Evolutionary conservation across 148 eudicot genomes (phyloP).

Genomic region (Vaccinium macrocarpon): DNA sequence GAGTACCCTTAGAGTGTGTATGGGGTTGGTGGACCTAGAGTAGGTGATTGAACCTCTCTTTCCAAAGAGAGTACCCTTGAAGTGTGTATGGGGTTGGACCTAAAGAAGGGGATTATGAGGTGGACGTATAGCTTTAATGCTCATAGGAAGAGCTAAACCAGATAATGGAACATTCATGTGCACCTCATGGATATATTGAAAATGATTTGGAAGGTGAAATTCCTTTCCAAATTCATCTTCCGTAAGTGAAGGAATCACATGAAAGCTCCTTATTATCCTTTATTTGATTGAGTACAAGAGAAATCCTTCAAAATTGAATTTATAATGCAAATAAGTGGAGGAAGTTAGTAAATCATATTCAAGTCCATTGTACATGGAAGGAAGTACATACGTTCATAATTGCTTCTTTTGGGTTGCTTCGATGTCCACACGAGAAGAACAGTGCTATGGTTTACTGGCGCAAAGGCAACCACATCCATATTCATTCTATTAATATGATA

Average conservation of each 20-base stretch:
- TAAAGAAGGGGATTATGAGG: background rate
- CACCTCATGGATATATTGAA: background rate
- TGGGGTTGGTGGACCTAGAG: too few relatives aligned
- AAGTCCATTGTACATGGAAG: background rate
- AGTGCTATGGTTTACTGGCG: background rate
- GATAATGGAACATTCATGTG: too few relatives aligned
- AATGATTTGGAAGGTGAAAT: background rate
- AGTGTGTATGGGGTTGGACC: background rate
- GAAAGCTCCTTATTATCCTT: too few relatives aligned
- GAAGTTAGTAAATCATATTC: too few relatives aligned
- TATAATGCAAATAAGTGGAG: too few relatives aligned
- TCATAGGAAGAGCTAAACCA: background rate
- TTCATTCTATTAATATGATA: too few relatives aligned
- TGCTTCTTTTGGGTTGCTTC: background rate
- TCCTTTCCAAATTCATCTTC: background rate
- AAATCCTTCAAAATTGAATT: too few relatives aligned
- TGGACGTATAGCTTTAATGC: background rate
- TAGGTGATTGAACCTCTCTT: too few relatives aligned
- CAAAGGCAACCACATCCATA: background rate
- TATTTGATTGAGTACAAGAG: too few relatives aligned
- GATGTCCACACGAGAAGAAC: background rate
- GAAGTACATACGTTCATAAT: background rate
- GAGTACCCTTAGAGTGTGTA: too few relatives aligned
- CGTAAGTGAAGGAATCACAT: background rate
- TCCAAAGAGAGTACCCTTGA: background rate